phyloP scores from a whole-genome alignment of 345 rosid genomes.

The Fremontodendron californicum region DNA sequence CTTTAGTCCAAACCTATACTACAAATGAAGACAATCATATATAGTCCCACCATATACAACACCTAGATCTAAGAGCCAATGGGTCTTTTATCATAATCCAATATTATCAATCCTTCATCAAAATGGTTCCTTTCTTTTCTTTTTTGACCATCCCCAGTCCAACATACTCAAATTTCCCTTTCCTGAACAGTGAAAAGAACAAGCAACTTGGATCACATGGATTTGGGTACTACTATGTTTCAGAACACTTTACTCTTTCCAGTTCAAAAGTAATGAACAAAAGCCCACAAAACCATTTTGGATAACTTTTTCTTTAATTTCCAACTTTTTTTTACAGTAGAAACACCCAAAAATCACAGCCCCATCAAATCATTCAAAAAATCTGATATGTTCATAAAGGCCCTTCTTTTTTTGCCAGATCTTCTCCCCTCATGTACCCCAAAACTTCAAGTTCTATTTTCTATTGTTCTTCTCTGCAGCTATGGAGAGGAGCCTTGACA shows the following conservation, averaged over 20 bases:
- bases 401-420: background rate
- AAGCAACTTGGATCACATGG: conserved; percentile 24
- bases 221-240: conserved; percentile 6
- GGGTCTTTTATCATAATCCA: conserved; percentile 1
- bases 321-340: conserved; percentile 13
- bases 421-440: background rate
- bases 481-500: conserved; percentile 63
- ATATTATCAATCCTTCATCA: conserved; percentile 13
- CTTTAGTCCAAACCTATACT: conserved; percentile 10
- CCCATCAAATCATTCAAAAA: background rate
- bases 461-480: conserved; percentile 53
- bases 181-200: conserved; percentile 14
- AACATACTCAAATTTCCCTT: conserved; percentile 24
- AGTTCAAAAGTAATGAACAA: conserved; percentile 16
- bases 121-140: conserved; percentile 21
- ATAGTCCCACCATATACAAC: conserved; percentile 18
- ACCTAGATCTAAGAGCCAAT: conserved; percentile 14
- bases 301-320: conserved; percentile 18
- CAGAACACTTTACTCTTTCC: conserved; percentile 24
- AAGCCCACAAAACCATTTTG: conserved; percentile 19
- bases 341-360: conserved; percentile 14
- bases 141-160: conserved; percentile 38
- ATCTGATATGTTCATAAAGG: conserved; percentile 4
- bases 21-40: conserved; percentile 23
- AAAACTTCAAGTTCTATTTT: conserved; percentile 46